Evolutionary conservation across 225 moss, liverwort and hornwort genomes (phyloP).

Genomic region (Bryum argenteum): DNA sequence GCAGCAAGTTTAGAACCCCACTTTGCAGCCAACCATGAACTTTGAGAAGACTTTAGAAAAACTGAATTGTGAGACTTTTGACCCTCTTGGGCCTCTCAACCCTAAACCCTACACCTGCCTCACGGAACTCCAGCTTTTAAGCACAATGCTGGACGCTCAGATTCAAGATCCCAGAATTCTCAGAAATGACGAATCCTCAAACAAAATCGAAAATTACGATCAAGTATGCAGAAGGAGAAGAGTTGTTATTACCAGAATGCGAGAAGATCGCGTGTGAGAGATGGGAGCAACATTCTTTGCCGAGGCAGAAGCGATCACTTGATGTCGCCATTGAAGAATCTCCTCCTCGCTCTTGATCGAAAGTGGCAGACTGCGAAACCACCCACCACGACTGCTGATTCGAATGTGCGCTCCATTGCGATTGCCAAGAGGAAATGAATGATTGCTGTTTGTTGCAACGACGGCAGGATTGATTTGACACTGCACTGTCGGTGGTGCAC

Average conservation of each 20-base stretch:
- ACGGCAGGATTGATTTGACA: not conserved
- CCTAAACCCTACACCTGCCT: not conserved
- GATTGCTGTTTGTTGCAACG: not conserved
- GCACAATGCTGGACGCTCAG: no score
- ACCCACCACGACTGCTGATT: not conserved
- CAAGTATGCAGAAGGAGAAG: not conserved
- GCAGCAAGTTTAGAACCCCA: no score
- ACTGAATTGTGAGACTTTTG: not conserved
- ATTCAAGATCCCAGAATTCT: no score
- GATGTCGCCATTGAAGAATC: not conserved
- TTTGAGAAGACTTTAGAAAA: not conserved
- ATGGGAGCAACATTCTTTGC: not conserved
- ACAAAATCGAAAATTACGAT: not conserved
- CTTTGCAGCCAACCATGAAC: no score
- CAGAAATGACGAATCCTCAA: no score
- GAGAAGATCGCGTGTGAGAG: constrained; percentile 2
- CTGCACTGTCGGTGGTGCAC: not conserved
- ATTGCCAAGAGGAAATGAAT: not conserved
- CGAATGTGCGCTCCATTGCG: not conserved
- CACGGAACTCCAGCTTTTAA: not conserved
- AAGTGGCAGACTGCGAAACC: not conserved
- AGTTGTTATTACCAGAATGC: constrained; percentile 17
- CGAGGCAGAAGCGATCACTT: not conserved
- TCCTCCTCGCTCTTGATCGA: not conserved
- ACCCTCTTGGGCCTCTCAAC: not conserved